A percentile compares a stretch with the other conserved stretches of the same genome.
Evolutionary conservation across 2,329 filamentous ascomycete genomes (phyloP).

Genomic region (Fusarium anthophilum): DNA sequence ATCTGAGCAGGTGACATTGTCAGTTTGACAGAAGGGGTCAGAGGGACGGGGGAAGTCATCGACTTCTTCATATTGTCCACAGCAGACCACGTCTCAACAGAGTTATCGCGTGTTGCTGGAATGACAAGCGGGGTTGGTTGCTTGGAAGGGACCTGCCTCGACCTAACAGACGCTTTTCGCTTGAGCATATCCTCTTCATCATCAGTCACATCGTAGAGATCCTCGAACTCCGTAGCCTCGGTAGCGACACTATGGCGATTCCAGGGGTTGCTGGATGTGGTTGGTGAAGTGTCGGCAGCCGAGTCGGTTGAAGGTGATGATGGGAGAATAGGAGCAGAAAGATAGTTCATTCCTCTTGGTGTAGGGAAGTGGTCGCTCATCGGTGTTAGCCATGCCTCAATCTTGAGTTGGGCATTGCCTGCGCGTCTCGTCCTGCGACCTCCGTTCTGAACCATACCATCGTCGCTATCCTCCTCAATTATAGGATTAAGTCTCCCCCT

Average conservation of each 20-base stretch:
- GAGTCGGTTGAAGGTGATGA: slow-evolving; percentile 68
- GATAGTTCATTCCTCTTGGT: slow-evolving; percentile 72
- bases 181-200: slow-evolving; percentile 65
- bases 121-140: slow-evolving; percentile 61
- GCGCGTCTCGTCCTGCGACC: slow-evolving; percentile 41
- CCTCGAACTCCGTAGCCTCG: slow-evolving; percentile 80
- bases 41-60: slow-evolving; percentile 66
- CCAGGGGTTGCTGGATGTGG: slow-evolving; percentile 68
- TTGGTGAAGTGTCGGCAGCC: slow-evolving; percentile 63
- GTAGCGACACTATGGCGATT: slow-evolving; percentile 70
- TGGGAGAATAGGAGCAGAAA: slow-evolving; percentile 69
- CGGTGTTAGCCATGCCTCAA: slow-evolving; percentile 68
- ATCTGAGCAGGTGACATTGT: slow-evolving; percentile 80
- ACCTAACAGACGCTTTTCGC: slow-evolving; percentile 51
- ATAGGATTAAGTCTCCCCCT: slow-evolving; percentile 70
- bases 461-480: slow-evolving; percentile 66
- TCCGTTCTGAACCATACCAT: slow-evolving; percentile 42
- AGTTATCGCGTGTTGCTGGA: slow-evolving; percentile 50
- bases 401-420: slow-evolving; percentile 57
- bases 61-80: slow-evolving; percentile 55
- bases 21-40: slow-evolving; percentile 73
- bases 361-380: slow-evolving; percentile 75
- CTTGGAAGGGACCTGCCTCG: slow-evolving; percentile 50
- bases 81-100: slow-evolving; percentile 56
- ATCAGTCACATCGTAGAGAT: slow-evolving; percentile 87